Base-by-base conservation (phyloP, 345 rosid species). In the Acer campestre region DNA sequence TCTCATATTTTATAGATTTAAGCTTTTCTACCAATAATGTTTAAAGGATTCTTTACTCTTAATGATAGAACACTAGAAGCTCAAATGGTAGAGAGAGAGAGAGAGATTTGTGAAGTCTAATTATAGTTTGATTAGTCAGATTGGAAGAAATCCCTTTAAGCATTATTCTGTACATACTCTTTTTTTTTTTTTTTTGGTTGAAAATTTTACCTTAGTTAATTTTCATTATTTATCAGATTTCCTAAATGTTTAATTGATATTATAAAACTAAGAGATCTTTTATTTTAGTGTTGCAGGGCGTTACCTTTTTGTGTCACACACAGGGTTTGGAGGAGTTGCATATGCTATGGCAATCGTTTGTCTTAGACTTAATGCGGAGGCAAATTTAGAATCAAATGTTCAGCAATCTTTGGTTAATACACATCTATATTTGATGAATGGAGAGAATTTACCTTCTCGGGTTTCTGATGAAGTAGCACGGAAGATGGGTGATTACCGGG, bases 401-500 rank as follows among this genome's bases (percentile, higher is more conserved):
- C 74, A 80, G 40, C 86, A 85, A 73, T 51, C 86, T 17, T 48
- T 78, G 68, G 68, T 67, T 62, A 85, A 84, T 73, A 59, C 67
- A 25, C 84, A 86, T 69, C 81, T 72, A 35, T 61, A 82, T 67
- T 76, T 78, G 25, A 46, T 77, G 63, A 68, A 77, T 53, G 89
- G 80, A 67, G 86, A 80, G 75, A 69, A 74, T 80, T 77, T 87
- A 25, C 85, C 88, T 55, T 80, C 84, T 76, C 80, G 82, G 79
- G 82, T 85, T 48, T 86, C 94, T 73, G 89, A 93, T 78, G 96
- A 93, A 80, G 94, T 88, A 84, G 89, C 94, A n/a, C 82, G 82
- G 38, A 87, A 82, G 83, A 90, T 92, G 97, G 98, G 96, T 42
- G 99, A 96, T 72, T 93, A 94, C 73, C 90, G 98, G n/a, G 97